Base-by-base conservation (phyloP, 1,284 basidiomycete genomes). In the Exsudoporus floridanus region DNA sequence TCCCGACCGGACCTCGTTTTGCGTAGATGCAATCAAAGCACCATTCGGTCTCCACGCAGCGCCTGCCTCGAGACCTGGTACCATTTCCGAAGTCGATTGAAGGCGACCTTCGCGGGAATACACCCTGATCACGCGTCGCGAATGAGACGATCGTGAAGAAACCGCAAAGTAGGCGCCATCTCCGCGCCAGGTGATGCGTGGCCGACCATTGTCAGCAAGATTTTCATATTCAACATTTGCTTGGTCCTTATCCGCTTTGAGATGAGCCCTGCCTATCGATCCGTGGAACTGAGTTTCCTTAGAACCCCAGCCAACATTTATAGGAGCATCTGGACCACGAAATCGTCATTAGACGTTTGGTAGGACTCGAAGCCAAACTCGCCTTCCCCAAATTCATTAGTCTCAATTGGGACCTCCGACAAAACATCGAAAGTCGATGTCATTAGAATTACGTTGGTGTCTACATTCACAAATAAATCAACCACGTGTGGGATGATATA, bases 251-350 rank as follows among this genome's bases (percentile, higher is more conserved):
- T 92, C 92, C 5, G 91, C 91, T 7, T 55, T 57, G 48, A 68
- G 65, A 57, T 68, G 63, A 9, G 83, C 77, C 70, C 98, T 99
- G 28, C 97, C 97, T 5, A 94, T 78, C 0, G 94, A 95, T 13
- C 97, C 97, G 62, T 98, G 95, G 69, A 99, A 99, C 68, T 99
- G 97, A 0, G 97, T 99, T 63, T 90, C 81, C 66, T 96, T 97
- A 5, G 92, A 92, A 28, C 97, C 97, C 97, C 97, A 99, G 9
- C 97, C 97, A 50, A 98, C 92, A 61, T 95, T 92, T 63, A 98
- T 92, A 7, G 91, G 92, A 36, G 86, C 83, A 68, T 94, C 94
- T 93, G 61, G 2, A 37, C 46, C 42, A 53, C 31, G 16, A 51
- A 54, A 37, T 45, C 23, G 35, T 58, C 53, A 57, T 51, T 30